phyloP scores from a whole-genome alignment of 1,139 yeast species.

The Zhuliangozyma blackwelliae region DNA sequence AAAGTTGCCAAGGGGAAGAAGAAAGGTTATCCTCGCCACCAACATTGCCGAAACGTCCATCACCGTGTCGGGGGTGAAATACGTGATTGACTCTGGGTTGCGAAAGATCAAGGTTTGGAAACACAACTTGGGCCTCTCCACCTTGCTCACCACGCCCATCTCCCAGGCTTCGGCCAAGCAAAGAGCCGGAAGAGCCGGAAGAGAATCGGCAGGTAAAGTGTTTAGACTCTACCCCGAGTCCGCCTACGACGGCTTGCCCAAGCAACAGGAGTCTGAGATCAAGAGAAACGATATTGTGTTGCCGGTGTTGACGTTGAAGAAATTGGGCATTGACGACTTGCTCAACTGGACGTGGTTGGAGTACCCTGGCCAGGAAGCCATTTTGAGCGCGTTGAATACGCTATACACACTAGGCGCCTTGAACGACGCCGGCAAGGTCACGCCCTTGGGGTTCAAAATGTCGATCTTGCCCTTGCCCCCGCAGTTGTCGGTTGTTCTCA shows the following conservation, averaged over 20 bases:
- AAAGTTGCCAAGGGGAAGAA: conserved; percentile 51
- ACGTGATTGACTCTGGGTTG: conserved; percentile 88
- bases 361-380: conserved; percentile 76
- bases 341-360: conserved; percentile 91
- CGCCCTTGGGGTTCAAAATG: conserved; percentile 76
- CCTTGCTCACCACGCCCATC: conserved; percentile 84
- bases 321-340: conserved; percentile 78
- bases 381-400: conserved; percentile 72
- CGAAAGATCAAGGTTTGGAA: conserved; percentile 94
- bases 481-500: conserved; percentile 81
- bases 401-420: conserved; percentile 77
- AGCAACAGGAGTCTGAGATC: conserved; percentile 91
- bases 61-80: conserved; percentile 92
- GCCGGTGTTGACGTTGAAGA: conserved; percentile 79
- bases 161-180: conserved; percentile 94
- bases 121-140: conserved; percentile 85
- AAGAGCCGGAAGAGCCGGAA: conserved; percentile 98
- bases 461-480: conserved; percentile 88
- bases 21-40: conserved; percentile 87
- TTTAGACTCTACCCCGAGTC: conserved; percentile 76
- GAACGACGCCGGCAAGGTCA: conserved; percentile 70
- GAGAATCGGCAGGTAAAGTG: conserved; percentile 89
- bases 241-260: conserved; percentile 54
- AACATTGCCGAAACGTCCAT: conserved; percentile 97
- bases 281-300: conserved; percentile 79